Evolutionary conservation across 2,329 filamentous ascomycete species (phyloP).

Genomic region (Fusarium equiseti): DNA sequence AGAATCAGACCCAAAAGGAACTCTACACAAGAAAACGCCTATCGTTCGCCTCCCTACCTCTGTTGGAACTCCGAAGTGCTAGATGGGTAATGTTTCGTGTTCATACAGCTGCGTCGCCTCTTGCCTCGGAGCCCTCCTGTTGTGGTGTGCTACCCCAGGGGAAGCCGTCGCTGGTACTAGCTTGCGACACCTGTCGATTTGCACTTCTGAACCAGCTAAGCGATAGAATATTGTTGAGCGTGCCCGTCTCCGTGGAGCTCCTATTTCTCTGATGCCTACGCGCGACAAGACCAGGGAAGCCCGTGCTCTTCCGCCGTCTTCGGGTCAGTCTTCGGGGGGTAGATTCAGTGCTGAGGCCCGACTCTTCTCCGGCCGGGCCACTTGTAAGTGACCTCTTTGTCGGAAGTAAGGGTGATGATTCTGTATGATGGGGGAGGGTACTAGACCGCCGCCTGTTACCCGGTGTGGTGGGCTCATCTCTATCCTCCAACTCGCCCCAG

Average conservation of each 20-base stretch:
- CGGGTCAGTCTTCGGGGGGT: conserved; percentile 53
- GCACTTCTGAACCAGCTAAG: conserved; percentile 65
- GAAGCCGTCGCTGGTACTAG: conserved; percentile 39
- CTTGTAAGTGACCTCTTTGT: conserved; percentile 51
- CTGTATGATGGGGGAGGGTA: conserved; percentile 59
- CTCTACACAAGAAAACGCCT: conserved; percentile 39
- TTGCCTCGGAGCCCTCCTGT: conserved; percentile 35
- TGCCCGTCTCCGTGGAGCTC: conserved; percentile 60
- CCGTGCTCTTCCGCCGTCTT: conserved; percentile 68
- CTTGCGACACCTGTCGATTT: conserved; percentile 40
- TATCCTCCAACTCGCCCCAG: conserved; percentile 89
- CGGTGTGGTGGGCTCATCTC: conserved; percentile 62
- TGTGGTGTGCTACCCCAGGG: conserved; percentile 27
- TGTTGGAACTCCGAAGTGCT: conserved; percentile 32
- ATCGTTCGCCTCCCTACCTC: conserved; percentile 33
- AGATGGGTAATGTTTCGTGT: conserved; percentile 20
- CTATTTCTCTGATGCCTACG: conserved; percentile 58
- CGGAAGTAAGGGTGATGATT: conserved; percentile 57
- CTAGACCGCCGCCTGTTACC: conserved; percentile 60
- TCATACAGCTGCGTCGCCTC: conserved; percentile 53
- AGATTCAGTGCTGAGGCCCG: conserved; percentile 49
- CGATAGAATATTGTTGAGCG: conserved; percentile 65
- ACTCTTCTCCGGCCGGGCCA: conserved; percentile 44
- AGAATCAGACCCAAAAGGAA: conserved; percentile 19
- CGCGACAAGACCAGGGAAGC: conserved; percentile 71